Evolutionary conservation across 768 basidiomycete genomes (phyloP).

Genomic region (Symmetrospora coprosmae): DNA sequence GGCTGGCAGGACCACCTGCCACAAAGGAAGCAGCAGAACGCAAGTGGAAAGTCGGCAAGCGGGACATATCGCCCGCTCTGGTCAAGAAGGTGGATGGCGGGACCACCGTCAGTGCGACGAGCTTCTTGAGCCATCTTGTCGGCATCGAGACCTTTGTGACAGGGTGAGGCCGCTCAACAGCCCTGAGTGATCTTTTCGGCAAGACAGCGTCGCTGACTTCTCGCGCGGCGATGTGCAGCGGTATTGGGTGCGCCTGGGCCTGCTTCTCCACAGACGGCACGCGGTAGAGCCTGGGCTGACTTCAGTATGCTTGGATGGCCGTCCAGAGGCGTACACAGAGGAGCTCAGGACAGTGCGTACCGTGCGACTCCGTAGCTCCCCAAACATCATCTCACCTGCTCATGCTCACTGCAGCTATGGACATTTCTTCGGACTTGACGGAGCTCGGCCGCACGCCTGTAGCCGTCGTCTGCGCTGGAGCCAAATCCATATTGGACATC

Average conservation of each 20-base stretch:
- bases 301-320: not conserved
- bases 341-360: conserved; percentile 50
- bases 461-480: conserved; percentile 79
- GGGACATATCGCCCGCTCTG: conserved; percentile 55
- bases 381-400: no score
- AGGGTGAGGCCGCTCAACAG: conserved; percentile 10
- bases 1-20: conserved; percentile 48
- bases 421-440: conserved; percentile 83
- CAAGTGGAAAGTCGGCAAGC: conserved; percentile 53
- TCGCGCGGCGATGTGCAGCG: not conserved
- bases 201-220: not conserved
- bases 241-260: conserved; percentile 43
- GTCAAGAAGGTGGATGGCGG: conserved; percentile 4
- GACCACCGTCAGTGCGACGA: conserved; percentile 43
- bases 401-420: conserved; percentile 51
- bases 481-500: conserved; percentile 90
- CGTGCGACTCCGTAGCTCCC: not conserved
- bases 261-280: conserved; percentile 89
- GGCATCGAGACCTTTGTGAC: conserved; percentile 60
- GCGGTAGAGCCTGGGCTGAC: not conserved
- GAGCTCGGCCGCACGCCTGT: conserved; percentile 67
- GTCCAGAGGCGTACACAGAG: conserved; percentile 64
- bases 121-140: conserved; percentile 46
- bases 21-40: no score
- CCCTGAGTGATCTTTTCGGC: no score